Evolutionary conservation across 23 red algal genomes (phyloP), one percentile per base, ranked within the genome.

Genomic region (Chondrus crispus): DNA sequence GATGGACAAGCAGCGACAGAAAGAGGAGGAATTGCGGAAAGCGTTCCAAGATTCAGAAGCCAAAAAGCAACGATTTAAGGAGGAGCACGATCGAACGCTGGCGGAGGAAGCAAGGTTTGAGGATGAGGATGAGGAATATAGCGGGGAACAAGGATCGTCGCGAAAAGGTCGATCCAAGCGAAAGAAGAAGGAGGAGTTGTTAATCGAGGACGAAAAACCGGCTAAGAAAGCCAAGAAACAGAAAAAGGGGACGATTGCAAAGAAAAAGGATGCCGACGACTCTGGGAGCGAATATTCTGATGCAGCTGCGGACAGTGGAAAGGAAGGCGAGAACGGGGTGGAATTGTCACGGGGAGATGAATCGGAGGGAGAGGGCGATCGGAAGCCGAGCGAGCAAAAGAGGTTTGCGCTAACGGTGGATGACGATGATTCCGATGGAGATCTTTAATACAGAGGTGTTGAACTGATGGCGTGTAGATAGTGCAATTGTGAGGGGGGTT

Each of bases 61-160:
- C 13, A 90, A 90, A 54, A 64, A 90, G 62, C 36, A 90, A 78
- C 53, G 80, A 47, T 53, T 80, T 16, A 73, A 90, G 47, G 87
- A 90, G 12, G 50, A 62, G 13, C 62, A 72, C 64, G 43, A 72
- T 68, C 70, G 53, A 46, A 38, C 24, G 38, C 78, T 53, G 45
- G 74, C 75, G 39, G 89, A 82, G 13, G 89, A 92, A 12, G 50
- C 44, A 53, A 83, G 46, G 7, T 75, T 46, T 46, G 89, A 92
- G 49, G 76, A 84, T 36, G 76, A 92, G 26, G 63, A 32, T 8
- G 77, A 90, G 51, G 86, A 46, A 12, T 28, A 16, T 14, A 53
- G 16, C 40, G 73, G 13, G 32, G 72, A 57, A 57, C 68, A 46
- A 33, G 58, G 11, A 28, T 37, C 54, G 32, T 46, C 72, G 50